Evolutionary conservation across 352 stramenopile species (phyloP).

Genomic region (Pythium scleroteichum): DNA sequence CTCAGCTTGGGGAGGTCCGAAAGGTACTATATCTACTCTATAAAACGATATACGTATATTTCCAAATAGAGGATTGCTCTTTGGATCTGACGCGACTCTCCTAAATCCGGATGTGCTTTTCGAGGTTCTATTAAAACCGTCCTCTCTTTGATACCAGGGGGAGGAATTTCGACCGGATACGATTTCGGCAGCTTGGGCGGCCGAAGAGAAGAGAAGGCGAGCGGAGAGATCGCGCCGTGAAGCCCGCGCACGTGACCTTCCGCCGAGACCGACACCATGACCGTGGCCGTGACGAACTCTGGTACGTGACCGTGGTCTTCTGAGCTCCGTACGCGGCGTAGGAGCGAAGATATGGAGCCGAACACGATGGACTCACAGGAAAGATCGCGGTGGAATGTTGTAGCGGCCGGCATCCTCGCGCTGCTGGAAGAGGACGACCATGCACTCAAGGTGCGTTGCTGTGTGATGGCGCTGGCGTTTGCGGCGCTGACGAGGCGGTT

Average conservation of each 20-base stretch:
- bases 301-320: slow-evolving; percentile 37
- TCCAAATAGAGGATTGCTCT: too few species aligned
- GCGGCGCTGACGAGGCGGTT: neutral
- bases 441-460: slow-evolving; percentile 65
- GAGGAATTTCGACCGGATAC: slow-evolving; percentile 27
- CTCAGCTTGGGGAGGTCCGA: too few species aligned
- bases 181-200: slow-evolving; percentile 14
- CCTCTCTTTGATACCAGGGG: slow-evolving; percentile 13
- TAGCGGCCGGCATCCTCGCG: slow-evolving; percentile 87
- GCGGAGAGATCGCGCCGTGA: neutral
- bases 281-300: slow-evolving; percentile 56
- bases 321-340: neutral
- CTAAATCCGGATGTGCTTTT: neutral
- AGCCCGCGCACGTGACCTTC: neutral
- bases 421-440: slow-evolving; percentile 93
- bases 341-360: slow-evolving; percentile 11
- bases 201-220: neutral
- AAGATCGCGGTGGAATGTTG: slow-evolving; percentile 2
- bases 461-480: neutral
- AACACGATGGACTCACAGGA: neutral
- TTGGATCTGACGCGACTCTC: slow-evolving; percentile 1
- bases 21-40: too few species aligned
- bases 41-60: too few species aligned
- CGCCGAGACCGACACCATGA: slow-evolving; percentile 29
- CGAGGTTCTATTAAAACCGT: slow-evolving; percentile 17